Evolutionary conservation across 2,329 filamentous ascomycete genomes (phyloP).

Genomic region (Penicillium hordei): DNA sequence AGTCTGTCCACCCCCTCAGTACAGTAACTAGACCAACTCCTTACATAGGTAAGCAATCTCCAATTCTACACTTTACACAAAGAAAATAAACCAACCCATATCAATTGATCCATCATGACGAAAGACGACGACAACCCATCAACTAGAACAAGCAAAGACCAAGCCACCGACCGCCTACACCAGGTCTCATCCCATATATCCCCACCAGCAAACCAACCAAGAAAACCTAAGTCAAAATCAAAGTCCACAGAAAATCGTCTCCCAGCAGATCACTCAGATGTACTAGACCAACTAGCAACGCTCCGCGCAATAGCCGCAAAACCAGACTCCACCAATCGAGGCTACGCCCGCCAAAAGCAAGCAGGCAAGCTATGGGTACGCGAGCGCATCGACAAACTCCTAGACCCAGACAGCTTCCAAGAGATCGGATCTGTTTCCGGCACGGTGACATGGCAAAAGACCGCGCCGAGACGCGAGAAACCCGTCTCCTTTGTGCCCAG

Average conservation of each 20-base stretch:
- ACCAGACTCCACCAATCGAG: constrained; percentile 53
- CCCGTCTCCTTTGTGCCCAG: constrained; percentile 56
- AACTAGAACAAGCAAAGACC: constrained; percentile 11
- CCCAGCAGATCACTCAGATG: constrained; percentile 62
- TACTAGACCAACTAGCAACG: constrained; percentile 56
- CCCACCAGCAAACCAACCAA: constrained; percentile 10
- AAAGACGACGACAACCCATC: constrained; percentile 16
- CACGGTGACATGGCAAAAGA: constrained; percentile 58
- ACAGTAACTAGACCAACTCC: not conserved
- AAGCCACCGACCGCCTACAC: constrained; percentile 47
- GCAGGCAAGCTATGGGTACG: constrained; percentile 66
- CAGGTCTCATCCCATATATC: constrained; percentile 51
- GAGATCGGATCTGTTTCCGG: constrained; percentile 63
- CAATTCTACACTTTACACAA: not conserved
- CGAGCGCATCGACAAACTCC: constrained; percentile 59
- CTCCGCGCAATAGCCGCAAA: constrained; percentile 56
- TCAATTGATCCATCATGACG: not conserved
- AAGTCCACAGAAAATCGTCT: constrained; percentile 38
- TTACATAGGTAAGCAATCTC: not conserved
- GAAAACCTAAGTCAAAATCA: constrained; percentile 35
- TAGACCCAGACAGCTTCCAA: constrained; percentile 56
- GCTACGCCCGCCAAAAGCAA: constrained; percentile 63
- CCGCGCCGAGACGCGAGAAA: constrained; percentile 36
- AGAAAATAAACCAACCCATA: not conserved
- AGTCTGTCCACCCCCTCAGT: constrained; percentile 12